phyloP scores from a whole-genome alignment of 2,329 filamentous ascomycete genomes.

The Penicillium sp. region DNA sequence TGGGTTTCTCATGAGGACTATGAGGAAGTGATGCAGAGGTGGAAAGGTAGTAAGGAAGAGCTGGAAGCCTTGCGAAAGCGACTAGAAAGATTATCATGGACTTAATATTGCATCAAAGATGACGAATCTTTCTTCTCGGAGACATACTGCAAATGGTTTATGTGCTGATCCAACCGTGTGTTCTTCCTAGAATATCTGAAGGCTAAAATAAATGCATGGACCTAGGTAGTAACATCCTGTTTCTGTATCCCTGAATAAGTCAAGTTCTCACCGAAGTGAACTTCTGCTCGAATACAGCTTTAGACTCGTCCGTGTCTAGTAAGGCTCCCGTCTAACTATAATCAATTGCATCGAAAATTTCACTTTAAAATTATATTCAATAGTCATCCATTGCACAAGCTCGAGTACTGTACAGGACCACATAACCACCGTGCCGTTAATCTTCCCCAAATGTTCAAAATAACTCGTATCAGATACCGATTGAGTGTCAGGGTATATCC shows the following conservation, averaged over 20 bases:
- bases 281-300: no score
- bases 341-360: no score
- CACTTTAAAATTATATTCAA: background rate
- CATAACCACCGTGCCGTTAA: constrained; percentile 11
- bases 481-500: constrained; percentile 10
- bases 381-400: background rate
- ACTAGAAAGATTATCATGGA: background rate
- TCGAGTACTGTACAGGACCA: background rate
- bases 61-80: background rate
- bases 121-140: background rate
- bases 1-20: constrained; percentile 19
- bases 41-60: background rate
- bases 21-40: background rate
- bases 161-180: no score
- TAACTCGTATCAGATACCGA: background rate
- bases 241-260: no score
- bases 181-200: no score
- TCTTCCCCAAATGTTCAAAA: constrained; percentile 8
- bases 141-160: no score
- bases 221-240: no score
- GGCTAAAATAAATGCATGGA: no score
- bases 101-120: background rate
- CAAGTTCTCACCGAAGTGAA: no score
- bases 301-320: no score
- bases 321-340: no score